phyloP scores from a whole-genome alignment of 306 rosid species.

The Canavalia gladiata region DNA sequence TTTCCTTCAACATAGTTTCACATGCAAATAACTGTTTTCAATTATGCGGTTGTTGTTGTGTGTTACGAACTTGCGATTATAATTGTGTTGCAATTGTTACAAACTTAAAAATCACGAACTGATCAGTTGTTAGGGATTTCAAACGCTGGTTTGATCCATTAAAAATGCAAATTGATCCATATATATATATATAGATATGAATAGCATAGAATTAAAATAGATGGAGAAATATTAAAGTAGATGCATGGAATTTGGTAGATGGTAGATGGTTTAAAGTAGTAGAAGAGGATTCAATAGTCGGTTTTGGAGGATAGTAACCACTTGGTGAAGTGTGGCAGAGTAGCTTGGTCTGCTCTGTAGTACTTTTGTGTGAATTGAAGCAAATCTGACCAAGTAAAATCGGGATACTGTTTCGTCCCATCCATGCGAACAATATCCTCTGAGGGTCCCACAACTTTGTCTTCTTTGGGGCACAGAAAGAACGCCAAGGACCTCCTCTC shows the following conservation, averaged over 20 bases:
- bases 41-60: too few species aligned
- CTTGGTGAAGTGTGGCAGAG: conserved; percentile 72
- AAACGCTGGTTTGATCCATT: too few species aligned
- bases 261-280: neutral
- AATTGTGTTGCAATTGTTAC: too few species aligned
- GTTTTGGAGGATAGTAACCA: conserved; percentile 63
- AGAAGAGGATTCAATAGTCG: conserved; percentile 3
- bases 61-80: too few species aligned
- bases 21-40: too few species aligned
- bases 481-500: conserved; percentile 82
- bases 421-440: conserved; percentile 55
- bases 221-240: too few species aligned
- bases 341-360: conserved; percentile 73
- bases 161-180: too few species aligned
- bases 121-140: too few species aligned
- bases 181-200: too few species aligned
- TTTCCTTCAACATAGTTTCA: too few species aligned
- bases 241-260: neutral
- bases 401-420: conserved; percentile 64
- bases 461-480: conserved; percentile 78
- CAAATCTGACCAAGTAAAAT: conserved; percentile 82
- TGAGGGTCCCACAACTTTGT: conserved; percentile 75
- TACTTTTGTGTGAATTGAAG: conserved; percentile 69
- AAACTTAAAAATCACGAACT: too few species aligned
- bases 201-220: too few species aligned